Base-by-base conservation (phyloP, 2,329 filamentous ascomycete species). In the Exophiala spinifera region DNA sequence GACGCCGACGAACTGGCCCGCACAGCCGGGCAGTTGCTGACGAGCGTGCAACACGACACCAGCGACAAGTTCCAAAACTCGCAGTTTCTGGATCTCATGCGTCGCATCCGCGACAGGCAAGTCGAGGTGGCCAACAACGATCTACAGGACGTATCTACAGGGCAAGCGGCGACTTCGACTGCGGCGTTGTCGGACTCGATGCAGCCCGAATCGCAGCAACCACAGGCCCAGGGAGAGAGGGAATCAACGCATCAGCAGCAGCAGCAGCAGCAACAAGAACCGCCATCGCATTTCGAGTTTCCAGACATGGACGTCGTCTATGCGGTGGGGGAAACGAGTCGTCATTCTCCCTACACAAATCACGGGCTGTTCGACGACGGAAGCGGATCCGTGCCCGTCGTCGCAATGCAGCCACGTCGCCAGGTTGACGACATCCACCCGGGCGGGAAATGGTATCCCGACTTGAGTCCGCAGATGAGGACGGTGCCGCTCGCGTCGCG, bases 51-150 rank as follows among this genome's bases (percentile, higher is more conserved):
- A 17, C 76, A 85, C 63, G 85, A 92, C 62, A 79, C 82, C 54
- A 85, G 80, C 51, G 74, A 83, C 44, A 92, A 92, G 66, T 94
- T 94, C 69, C 82, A 84, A 63, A 83, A 91, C 65, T 91, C 88
- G 61, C 82, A 82, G 55, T 95, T 95, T 65, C 72, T 92, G 1
- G 77, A 80, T 3, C 74, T 95, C 43, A 94, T 95, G 89, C 82
- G 87, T 23, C 80, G 82, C 55, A 81, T 94, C 51, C 80, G 86
- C 48, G 84, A 89, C 65, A 77, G 80, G 51, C 85, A 94, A 72
- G 83, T 91, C 13, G 80, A 80, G 46, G 83, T 94, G 34, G 79
- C 88, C 61, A 87, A 85, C 37, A 85, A 89, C 66, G 81, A 83
- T 63, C 76, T 88, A 64, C 82, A 87, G 43, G 78, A 20, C 20